Conservation (phyloP, 345 rosid genomes). For the Citrus trifoliata region DNA sequence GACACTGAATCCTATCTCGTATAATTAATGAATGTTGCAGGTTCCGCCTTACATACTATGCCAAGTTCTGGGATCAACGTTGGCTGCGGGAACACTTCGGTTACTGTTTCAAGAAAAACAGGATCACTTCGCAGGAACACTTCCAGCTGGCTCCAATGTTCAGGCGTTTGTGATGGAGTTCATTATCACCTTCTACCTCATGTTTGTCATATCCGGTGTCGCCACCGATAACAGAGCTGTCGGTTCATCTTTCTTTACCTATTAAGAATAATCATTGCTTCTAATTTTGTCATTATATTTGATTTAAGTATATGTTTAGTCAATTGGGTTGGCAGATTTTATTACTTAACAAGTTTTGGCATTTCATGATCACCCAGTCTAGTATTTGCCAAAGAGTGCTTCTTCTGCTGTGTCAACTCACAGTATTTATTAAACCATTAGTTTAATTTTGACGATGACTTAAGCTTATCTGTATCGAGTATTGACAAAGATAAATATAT, state of each 20-base stretch:
- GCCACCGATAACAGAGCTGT: constrained; percentile 95
- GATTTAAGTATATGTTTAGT: background rate
- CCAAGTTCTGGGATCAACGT: constrained; percentile 72
- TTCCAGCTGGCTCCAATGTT: constrained; percentile 59
- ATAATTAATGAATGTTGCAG: constrained; percentile 23
- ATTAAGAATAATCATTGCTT: background rate
- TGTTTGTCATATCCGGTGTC: constrained; percentile 86
- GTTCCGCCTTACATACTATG: constrained; percentile 72
- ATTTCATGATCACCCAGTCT: background rate
- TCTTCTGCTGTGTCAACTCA: background rate
- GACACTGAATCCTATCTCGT: too few relatives aligned
- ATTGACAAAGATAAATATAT: background rate
- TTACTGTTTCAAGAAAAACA: constrained; percentile 60
- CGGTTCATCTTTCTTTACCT: constrained; percentile 19
- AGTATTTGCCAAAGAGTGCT: background rate
- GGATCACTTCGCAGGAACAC: constrained; percentile 69
- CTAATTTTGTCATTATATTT: background rate
- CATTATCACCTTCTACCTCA: constrained; percentile 90
- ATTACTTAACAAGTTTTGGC: background rate
- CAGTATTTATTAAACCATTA: background rate
- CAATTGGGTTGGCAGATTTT: background rate
- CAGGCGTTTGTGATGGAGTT: constrained; percentile 86
- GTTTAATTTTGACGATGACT: background rate
- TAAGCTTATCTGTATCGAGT: background rate
- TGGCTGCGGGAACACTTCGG: constrained; percentile 79